Base-by-base conservation (phyloP, 768 basidiomycete species). In the Cystoderma amianthinum region DNA sequence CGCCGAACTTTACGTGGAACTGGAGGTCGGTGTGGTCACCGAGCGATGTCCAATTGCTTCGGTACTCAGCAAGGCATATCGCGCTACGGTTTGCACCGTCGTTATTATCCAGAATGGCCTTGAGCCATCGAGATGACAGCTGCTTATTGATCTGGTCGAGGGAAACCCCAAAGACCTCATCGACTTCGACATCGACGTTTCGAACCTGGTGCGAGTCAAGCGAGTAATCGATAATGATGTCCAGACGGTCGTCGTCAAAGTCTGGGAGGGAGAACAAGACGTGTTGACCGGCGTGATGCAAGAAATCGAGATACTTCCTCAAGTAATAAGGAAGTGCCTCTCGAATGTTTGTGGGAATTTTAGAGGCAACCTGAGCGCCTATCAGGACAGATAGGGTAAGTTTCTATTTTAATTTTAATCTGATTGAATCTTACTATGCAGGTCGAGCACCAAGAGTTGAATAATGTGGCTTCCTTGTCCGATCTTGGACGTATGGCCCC, bases 261-360 rank as follows among this genome's bases (percentile, higher is more conserved):
- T 56, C 50, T 12, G 54, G 54, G 23, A 53, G 48, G 12, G 51
- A 44, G 41, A 52, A 48, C 34, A 51, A 43, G 21, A 53, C 54
- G 38, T 56, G 54, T 23, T 49, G 45, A 19, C 54, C 52, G n/a
- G 48, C 52, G 22, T 30, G 34, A 5, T 38, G 52, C 5, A 56
- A 44, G 44, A 49, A 51, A 7, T 25, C 30, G 21, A 56, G 47
- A 23, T 54, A 56, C 15, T 52, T 42, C 10, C 32, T 44, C 28
- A 49, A 23, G 45, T 54, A 51, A 21, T 34, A 51, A 18, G 44
- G 44, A 7, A 52, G 34, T 5, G 48, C 34, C 30, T 52, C 34
- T 30, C 35, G 22, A 12, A 19, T n/a, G 40, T 43, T 13, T 44
- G 44, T 12, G 13, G 24, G 18, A 13, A 40, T 23, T 12, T 32